Conservation (phyloP, 306 rosid species). For the Glycine latifolia region DNA sequence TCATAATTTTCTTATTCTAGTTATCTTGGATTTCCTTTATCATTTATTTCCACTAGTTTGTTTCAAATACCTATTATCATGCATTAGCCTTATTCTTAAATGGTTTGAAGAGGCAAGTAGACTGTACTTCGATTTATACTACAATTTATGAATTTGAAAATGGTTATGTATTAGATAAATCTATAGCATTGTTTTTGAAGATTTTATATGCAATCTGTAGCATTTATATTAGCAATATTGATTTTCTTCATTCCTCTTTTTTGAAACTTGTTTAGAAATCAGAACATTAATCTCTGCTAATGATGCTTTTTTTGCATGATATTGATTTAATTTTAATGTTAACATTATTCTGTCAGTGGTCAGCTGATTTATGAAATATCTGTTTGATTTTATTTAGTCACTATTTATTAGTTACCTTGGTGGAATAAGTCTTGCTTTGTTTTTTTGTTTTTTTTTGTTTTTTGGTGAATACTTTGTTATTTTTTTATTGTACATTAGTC, state of each 20-base stretch:
- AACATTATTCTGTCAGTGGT: not conserved
- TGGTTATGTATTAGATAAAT: not conserved
- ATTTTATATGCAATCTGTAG: not conserved
- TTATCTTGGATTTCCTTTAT: slow-evolving; percentile 6
- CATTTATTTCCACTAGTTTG: slow-evolving; percentile 2
- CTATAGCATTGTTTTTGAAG: too few species aligned
- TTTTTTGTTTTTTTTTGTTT: too few species aligned
- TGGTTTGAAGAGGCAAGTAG: slow-evolving; percentile 2
- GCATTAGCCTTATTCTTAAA: not conserved
- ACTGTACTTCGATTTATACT: slow-evolving; percentile 15
- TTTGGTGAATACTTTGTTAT: not conserved
- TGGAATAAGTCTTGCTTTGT: not conserved
- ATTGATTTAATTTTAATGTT: not conserved
- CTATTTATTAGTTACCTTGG: not conserved
- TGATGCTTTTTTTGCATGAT: slow-evolving; percentile 12
- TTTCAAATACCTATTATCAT: slow-evolving; percentile 7
- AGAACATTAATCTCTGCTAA: slow-evolving; percentile 6
- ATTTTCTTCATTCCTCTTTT: not conserved
- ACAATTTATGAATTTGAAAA: slow-evolving; percentile 24
- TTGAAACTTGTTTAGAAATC: not conserved
- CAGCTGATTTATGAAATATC: not conserved
- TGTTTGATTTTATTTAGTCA: slow-evolving; percentile 19
- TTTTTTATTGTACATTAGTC: not conserved
- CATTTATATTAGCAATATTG: not conserved
- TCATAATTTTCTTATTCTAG: not conserved